These are phyloP conservation scores for Metschnikowia cerradonensis DNA, from an alignment of 805 yeast species.

Conservation along the genomic window DNA sequence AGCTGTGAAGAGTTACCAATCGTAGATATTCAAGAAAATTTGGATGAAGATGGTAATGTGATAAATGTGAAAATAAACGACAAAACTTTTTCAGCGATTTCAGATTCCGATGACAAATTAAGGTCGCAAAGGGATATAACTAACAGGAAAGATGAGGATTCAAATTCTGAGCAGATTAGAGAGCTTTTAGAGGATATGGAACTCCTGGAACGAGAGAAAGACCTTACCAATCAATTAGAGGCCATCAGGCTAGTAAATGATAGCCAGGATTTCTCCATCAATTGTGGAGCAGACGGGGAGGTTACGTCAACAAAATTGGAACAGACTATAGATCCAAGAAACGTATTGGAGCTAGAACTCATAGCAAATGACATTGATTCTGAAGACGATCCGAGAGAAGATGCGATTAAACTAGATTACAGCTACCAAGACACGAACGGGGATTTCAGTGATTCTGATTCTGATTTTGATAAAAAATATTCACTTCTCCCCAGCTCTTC, in stretches of 20 bases:
- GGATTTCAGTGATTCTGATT: constrained; percentile 26
- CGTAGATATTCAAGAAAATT: constrained; percentile 73
- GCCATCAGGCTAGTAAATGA: neutral
- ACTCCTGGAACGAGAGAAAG: constrained; percentile 9
- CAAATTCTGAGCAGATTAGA: constrained; percentile 19
- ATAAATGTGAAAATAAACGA: constrained; percentile 32
- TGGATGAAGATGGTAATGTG: constrained; percentile 81
- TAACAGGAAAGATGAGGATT: neutral
- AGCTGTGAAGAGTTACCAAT: constrained; percentile 47
- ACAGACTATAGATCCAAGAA: neutral
- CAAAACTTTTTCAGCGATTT: constrained; percentile 1
- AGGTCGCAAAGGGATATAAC: neutral
- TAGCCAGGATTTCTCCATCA: neutral
- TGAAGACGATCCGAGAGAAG: neutral
- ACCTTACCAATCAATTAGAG: neutral
- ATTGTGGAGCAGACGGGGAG: neutral
- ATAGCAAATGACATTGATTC: constrained; percentile 46
- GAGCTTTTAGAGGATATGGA: constrained; percentile 37
- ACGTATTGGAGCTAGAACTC: constrained; percentile 50
- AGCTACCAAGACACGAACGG: constrained; percentile 32
- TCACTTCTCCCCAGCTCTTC: constrained; percentile 9
- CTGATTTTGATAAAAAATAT: constrained; percentile 32
- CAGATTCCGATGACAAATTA: neutral
- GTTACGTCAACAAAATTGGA: neutral
- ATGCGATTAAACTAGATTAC: constrained; percentile 5